Conservation (phyloP, 176 grass and related monocot genomes). For the Cenchrus fungigraminus region DNA sequence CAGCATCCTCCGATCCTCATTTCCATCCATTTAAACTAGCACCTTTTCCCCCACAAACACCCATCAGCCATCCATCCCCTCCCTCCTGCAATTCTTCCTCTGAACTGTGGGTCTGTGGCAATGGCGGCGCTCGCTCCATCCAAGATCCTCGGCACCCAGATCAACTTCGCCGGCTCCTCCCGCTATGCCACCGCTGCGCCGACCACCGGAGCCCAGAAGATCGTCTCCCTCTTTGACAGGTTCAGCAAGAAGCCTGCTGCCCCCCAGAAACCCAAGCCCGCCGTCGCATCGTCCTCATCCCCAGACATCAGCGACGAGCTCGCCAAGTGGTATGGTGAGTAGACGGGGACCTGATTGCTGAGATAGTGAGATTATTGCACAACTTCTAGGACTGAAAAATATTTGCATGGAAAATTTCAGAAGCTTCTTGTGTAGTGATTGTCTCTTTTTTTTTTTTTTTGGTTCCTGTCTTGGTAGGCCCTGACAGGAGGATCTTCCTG, state of each 20-base stretch:
- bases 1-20: conserved; percentile 59
- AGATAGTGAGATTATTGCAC: not conserved
- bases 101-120: conserved; percentile 14
- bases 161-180: conserved; percentile 49
- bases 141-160: conserved; percentile 67
- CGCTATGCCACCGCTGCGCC: conserved; percentile 34
- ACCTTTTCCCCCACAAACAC: conserved; percentile 42
- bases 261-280: conserved; percentile 61
- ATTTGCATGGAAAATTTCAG: not conserved
- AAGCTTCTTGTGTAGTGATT: conserved; percentile 2
- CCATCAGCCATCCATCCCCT: conserved; percentile 28
- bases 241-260: conserved; percentile 63
- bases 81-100: conserved; percentile 4
- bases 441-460: not conserved
- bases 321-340: conserved; percentile 97
- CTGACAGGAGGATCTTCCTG: conserved; percentile 93
- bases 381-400: not conserved
- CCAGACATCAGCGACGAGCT: conserved; percentile 68
- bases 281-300: conserved; percentile 22
- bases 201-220: conserved; percentile 48
- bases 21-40: conserved; percentile 75
- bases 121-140: conserved; percentile 63
- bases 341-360: not conserved
- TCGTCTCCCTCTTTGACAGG: conserved; percentile 57
- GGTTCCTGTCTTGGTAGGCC: conserved; percentile 38